Percentiles rank a stretch among this genome's conserved stretches.
Evolutionary conservation across 1,284 basidiomycete species (phyloP).

Genomic region (Sanghuangporus baumii): DNA sequence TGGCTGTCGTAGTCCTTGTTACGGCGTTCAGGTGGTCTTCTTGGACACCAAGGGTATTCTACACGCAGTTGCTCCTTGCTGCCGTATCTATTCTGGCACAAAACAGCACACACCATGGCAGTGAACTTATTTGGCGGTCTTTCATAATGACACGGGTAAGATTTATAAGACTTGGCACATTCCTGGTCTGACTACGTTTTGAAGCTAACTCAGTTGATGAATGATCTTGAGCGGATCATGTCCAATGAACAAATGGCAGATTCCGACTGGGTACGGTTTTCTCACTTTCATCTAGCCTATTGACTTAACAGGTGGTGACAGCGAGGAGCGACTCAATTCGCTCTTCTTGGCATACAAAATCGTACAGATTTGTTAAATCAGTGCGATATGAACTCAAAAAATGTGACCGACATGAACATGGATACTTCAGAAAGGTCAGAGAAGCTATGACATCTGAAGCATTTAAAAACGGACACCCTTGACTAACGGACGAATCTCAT

Average conservation of each 20-base stretch:
- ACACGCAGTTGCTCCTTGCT: constrained; percentile 58
- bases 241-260: constrained; percentile 45
- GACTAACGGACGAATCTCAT: background rate
- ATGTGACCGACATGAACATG: constrained; percentile 20
- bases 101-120: constrained; percentile 30
- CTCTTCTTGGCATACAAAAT: constrained; percentile 42
- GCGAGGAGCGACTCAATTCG: constrained; percentile 52
- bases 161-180: background rate
- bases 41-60: constrained; percentile 62
- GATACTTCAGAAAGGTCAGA: constrained; percentile 8
- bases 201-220: constrained; percentile 58
- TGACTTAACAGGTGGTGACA: constrained; percentile 24
- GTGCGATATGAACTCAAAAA: constrained; percentile 2
- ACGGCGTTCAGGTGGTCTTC: constrained; percentile 57
- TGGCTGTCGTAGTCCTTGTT: constrained; percentile 51
- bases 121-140: constrained; percentile 53
- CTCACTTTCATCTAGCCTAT: background rate
- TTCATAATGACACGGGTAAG: constrained; percentile 67
- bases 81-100: constrained; percentile 58
- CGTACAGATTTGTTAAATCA: constrained; percentile 43
- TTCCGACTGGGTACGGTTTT: constrained; percentile 49
- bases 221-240: constrained; percentile 46
- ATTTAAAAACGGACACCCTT: background rate
- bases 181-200: background rate
- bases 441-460: background rate